These are phyloP conservation scores for Fraxinus pennsylvanica DNA, from an alignment of 257 asterid species.

Conservation along the genomic window DNA sequence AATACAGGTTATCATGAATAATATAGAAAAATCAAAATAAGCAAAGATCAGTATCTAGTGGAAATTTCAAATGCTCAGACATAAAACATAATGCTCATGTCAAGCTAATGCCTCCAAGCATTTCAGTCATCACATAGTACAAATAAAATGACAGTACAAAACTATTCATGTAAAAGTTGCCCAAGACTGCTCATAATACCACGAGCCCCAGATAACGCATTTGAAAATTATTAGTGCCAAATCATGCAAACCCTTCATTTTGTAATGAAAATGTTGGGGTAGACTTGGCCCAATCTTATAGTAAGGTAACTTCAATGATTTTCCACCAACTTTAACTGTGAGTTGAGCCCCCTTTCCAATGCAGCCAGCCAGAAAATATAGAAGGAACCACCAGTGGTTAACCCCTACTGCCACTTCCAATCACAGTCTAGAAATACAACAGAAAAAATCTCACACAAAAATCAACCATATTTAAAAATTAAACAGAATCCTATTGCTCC, in stretches of 20 bases:
- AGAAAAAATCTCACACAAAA: neutral
- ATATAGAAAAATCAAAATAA: neutral
- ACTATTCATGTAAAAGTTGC: neutral
- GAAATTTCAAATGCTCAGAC: neutral
- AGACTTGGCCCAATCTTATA: neutral
- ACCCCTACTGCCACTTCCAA: neutral
- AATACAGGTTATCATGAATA: conserved; percentile 1
- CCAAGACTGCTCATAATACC: neutral
- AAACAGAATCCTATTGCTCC: neutral
- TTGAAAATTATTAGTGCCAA: too few relatives aligned
- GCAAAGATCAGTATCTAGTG: neutral
- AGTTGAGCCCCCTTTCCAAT: neutral
- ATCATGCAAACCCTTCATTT: neutral
- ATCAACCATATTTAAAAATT: neutral
- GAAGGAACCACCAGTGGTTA: neutral
- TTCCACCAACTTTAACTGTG: neutral
- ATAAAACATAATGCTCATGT: neutral
- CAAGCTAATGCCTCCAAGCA: neutral
- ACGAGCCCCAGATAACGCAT: too few relatives aligned
- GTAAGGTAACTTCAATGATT: neutral
- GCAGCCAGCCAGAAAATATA: neutral
- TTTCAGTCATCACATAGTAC: too few relatives aligned
- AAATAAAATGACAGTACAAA: too few relatives aligned
- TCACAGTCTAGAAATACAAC: conserved; percentile 10
- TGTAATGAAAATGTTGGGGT: neutral